These are phyloP conservation scores for Vickermania ingenoplastis DNA, from an alignment of 208 protist genomes.

Conservation along the genomic window DNA sequence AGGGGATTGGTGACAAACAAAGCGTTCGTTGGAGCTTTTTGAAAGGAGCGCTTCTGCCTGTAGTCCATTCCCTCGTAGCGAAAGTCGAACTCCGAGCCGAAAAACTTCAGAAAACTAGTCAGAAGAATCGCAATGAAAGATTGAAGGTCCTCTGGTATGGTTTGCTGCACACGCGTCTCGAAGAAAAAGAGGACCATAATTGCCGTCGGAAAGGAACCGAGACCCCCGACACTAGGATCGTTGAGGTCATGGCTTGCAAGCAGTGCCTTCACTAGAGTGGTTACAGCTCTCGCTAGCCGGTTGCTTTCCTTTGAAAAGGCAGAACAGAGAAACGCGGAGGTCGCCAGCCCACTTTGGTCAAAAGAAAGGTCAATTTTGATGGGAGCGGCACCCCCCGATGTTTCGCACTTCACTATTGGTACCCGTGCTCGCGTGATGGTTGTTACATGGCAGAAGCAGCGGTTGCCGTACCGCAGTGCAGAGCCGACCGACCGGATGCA, in stretches of 20 bases:
- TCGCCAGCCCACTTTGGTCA: conserved; percentile 34
- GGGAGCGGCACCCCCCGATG: conserved; percentile 12
- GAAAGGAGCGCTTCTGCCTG: conserved; percentile 29
- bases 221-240: conserved; percentile 70
- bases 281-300: conserved; percentile 58
- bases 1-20: conserved; percentile 72
- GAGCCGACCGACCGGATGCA: conserved; percentile 33
- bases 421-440: conserved; percentile 59
- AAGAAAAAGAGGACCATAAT: conserved; percentile 79
- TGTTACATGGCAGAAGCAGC: conserved; percentile 21
- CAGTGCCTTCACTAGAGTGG: conserved; percentile 66
- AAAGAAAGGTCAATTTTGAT: conserved; percentile 72
- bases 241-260: conserved; percentile 40
- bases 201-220: conserved; percentile 77
- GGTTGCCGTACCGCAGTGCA: conserved; percentile 23
- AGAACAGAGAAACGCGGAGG: conserved; percentile 58
- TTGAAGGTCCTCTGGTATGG: conserved; percentile 25
- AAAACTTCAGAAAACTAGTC: conserved; percentile 70
- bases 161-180: conserved; percentile 23
- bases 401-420: conserved; percentile 74
- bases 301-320: conserved; percentile 52
- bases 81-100: conserved; percentile 54
- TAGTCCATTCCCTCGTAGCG: conserved; percentile 51
- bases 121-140: conserved; percentile 43
- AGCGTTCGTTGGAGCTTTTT: conserved; percentile 27